These are phyloP conservation scores for Persicaria maculosa DNA, from an alignment of 148 eudicot species.

Conservation along the genomic window DNA sequence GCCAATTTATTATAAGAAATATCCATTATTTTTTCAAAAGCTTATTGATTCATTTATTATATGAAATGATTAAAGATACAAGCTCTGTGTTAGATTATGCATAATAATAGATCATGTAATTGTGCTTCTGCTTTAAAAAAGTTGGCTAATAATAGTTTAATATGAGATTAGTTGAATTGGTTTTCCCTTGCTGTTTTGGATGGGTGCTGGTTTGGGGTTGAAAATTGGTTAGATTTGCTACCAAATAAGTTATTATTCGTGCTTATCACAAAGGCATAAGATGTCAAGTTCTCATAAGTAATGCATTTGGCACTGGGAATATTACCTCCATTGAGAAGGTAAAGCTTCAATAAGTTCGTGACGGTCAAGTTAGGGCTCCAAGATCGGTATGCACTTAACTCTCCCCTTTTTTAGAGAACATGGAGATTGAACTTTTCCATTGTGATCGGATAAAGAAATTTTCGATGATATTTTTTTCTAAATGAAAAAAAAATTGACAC, in stretches of 20 bases:
- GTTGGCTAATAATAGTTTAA: too few relatives aligned
- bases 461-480: too few relatives aligned
- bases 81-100: too few relatives aligned
- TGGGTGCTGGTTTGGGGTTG: too few relatives aligned
- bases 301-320: conserved; percentile 83
- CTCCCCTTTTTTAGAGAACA: conserved; percentile 49
- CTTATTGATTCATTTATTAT: too few relatives aligned
- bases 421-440: conserved; percentile 18
- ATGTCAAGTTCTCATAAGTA: conserved; percentile 42
- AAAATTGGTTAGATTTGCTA: too few relatives aligned
- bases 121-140: too few relatives aligned
- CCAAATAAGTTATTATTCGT: neutral
- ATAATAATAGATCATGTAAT: too few relatives aligned
- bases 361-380: conserved; percentile 19
- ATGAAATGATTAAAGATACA: too few relatives aligned
- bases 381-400: conserved; percentile 42
- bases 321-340: conserved; percentile 72
- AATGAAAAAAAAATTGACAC: too few relatives aligned
- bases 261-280: conserved; percentile 36
- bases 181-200: conserved; percentile 13
- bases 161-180: conserved; percentile 6
- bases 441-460: conserved; percentile 9
- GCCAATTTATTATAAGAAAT: too few relatives aligned
- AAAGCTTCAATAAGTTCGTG: conserved; percentile 61
- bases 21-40: too few relatives aligned